Percentiles rank a stretch among this genome's conserved stretches.
Evolutionary conservation across 2,329 filamentous ascomycete species (phyloP).

Genomic region (Penicillium concentricum): DNA sequence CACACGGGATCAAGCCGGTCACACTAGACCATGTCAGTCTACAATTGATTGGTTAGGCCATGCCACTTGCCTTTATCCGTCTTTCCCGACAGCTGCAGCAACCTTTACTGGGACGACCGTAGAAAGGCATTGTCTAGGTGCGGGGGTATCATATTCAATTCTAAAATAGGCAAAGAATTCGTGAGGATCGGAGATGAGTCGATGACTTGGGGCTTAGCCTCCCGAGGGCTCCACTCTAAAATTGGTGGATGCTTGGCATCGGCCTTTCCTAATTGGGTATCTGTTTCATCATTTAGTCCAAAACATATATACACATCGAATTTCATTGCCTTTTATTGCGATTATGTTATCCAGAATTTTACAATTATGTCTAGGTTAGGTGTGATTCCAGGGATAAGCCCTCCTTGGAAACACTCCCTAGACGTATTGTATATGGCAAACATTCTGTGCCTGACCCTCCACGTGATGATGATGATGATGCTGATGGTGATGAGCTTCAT

Average conservation of each 20-base stretch:
- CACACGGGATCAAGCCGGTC: constrained; percentile 29
- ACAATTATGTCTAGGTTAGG: neutral
- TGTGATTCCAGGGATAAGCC: too few species aligned
- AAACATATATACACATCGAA: neutral
- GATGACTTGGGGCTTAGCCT: neutral
- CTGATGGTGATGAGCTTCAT: neutral
- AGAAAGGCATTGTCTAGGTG: constrained; percentile 22
- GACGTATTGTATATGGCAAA: neutral
- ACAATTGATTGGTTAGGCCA: neutral
- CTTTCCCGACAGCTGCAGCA: constrained; percentile 27
- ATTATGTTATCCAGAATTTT: neutral
- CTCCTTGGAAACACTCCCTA: neutral
- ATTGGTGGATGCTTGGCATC: constrained; percentile 1
- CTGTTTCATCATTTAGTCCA: constrained; percentile 6
- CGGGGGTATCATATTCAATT: neutral
- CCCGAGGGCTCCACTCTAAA: neutral
- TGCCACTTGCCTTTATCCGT: constrained; percentile 25
- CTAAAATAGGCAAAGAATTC: constrained; percentile 20
- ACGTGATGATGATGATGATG: neutral
- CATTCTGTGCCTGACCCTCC: neutral
- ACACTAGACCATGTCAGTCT: constrained; percentile 23
- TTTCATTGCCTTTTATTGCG: neutral
- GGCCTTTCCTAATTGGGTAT: constrained; percentile 14
- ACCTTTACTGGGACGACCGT: constrained; percentile 25
- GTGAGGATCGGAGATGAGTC: neutral